Percentiles rank a stretch among this genome's conserved stretches.
Evolutionary conservation across 2,329 filamentous ascomycete species (phyloP).

Genomic region (Cladosporium sp.): DNA sequence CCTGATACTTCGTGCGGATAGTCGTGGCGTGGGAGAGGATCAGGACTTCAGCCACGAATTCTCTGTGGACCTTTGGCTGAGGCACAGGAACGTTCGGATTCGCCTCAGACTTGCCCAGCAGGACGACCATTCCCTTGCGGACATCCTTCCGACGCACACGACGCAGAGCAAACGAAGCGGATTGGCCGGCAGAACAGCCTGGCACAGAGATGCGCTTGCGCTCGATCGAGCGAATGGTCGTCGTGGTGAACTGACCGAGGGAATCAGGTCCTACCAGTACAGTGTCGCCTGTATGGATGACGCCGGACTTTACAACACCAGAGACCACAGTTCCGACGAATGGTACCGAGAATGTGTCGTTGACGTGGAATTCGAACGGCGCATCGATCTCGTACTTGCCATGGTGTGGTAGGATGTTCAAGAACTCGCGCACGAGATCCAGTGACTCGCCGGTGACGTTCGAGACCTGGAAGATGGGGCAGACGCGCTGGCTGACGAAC

Average conservation of each 20-base stretch:
- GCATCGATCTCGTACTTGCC: conserved; percentile 87
- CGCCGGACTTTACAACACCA: conserved; percentile 80
- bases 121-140: conserved; percentile 94
- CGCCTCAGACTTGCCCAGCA: conserved; percentile 73
- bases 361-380: conserved; percentile 91
- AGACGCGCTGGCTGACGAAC: conserved; percentile 93
- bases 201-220: conserved; percentile 88
- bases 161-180: conserved; percentile 86
- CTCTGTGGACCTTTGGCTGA: conserved; percentile 54
- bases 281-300: conserved; percentile 85
- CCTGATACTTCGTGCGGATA: conserved; percentile 95
- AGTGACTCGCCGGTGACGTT: conserved; percentile 94
- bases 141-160: conserved; percentile 88
- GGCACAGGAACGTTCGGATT: conserved; percentile 43
- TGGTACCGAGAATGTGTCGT: conserved; percentile 96
- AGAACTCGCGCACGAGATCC: conserved; percentile 84
- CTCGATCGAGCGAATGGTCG: conserved; percentile 88
- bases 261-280: conserved; percentile 89
- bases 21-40: conserved; percentile 96
- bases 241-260: conserved; percentile 83
- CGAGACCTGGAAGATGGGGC: conserved; percentile 95
- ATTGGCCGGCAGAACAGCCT: conserved; percentile 86
- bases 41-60: conserved; percentile 71
- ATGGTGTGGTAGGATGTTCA: conserved; percentile 93
- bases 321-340: conserved; percentile 96